Evolutionary conservation across 345 rosid species (phyloP), one percentile per base, ranked within the genome.

Genomic region (Noccaea caerulescens): DNA sequence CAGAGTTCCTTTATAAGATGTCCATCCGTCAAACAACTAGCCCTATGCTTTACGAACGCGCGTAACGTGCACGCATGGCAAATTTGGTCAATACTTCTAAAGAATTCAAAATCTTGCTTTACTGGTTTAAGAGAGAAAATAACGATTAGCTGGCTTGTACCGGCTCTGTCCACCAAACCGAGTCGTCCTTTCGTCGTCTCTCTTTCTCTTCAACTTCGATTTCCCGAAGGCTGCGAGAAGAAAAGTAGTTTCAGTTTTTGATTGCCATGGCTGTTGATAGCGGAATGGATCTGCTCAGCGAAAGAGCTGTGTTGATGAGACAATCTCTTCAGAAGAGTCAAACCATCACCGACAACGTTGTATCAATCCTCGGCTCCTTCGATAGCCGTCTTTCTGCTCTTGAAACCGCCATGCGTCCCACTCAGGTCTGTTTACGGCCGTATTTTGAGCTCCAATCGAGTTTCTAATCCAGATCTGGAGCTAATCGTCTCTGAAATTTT

Each of bases 351-450:
- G 97, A 91, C 51, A 87, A 78, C 51, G 93, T 91, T 36, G 99
- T 89, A 67, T 72, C 96, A 4, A 88, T 94, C 76, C 95, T 94
- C 18, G 99, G 99, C 20, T 91, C 99, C 47, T 94, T 94, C 61
- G 99, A 91, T 69, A 88, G 91, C 82, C 97, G 99, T 55, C 97
- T 91, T n/a, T 94, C 99, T 51, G 87, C 93, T 67, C 95, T 94
- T 5, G 99, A 94, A 77, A 84, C 99, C 44, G 99, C 99, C 80
- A 91, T 94, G 99, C 96, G 99, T 63, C 97, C 99, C 2, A 91
- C 97, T 78, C 99, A 94, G 97, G 99, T 94, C 8, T 18, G 60
- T 16, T 6, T 38, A 7, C 1, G 2, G 23, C 52, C 39, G 54
- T 8, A 9, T 30, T 27, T 23, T 8, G 49, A 14, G 12, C 76